Evolutionary conservation across 1,139 yeast species (phyloP), one percentile per base, ranked within the genome.

Genomic region (Spencermartinsiella ligniputridi): DNA sequence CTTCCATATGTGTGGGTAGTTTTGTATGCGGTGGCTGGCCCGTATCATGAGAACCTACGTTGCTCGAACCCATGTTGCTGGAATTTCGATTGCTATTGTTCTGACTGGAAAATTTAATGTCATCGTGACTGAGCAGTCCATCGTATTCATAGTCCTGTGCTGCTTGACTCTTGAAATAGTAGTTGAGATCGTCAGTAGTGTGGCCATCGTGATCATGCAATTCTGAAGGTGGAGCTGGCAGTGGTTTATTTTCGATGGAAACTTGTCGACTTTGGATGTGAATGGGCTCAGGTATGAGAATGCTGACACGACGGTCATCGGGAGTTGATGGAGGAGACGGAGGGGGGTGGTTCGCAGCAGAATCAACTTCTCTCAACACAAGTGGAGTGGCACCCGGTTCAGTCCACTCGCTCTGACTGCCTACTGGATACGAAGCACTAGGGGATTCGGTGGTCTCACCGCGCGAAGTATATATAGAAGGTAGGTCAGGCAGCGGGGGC

Each of bases 181-280:
- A 44, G 42, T 54, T 50, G 3, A 61, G 45, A 24, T 62, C 60
- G 15, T 27, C 32, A 27, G 32, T n/a, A 9, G 15, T 11, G n/a
- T 27, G 12, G n/a, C 13, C 13, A 27, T 27, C 32, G 5, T 27
- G 32, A 11, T 9, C 15, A 15, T 27, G 12, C 32, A n/a, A 5
- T 12, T 37, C 33, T 13, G 19, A 6, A 6, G 40, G 40, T 9
- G 37, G 33, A 6, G 39, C 22, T 16, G 43, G 43, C 30, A 40
- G 21, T 12, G 43, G 43, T 18, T 40, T 40, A 5, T 39, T 38
- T 30, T 18, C 22, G 13, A 27, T 27, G 16, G 38, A 35, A n/a
- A 19, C 22, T 12, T 35, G 32, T 9, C 32, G 32, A 6, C 12
- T n/a, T n/a, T 27, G 32, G n/a, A 5, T 27, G 5, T 11, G 12